phyloP scores from a whole-genome alignment of 257 asterid species.

The Misopates orontium region DNA sequence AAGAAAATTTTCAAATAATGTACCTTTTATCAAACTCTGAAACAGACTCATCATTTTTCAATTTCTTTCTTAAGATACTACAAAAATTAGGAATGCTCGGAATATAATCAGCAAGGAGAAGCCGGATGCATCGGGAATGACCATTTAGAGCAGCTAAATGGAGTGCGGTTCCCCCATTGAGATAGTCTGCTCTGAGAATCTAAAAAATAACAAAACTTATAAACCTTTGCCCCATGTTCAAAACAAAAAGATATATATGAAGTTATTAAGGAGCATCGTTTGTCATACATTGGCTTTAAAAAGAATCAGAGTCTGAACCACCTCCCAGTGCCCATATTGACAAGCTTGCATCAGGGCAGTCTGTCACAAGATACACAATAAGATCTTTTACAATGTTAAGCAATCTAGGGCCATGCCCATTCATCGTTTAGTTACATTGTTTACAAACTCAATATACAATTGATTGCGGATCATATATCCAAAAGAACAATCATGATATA shows the following conservation, averaged over 20 bases:
- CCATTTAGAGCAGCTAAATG: constrained; percentile 92
- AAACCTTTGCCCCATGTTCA: constrained; percentile 15
- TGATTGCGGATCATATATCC: constrained; percentile 1
- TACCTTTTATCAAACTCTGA: constrained; percentile 64
- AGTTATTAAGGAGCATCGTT: not conserved
- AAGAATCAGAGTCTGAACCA: constrained; percentile 82
- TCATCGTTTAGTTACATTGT: no score
- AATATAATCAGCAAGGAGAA: constrained; percentile 76
- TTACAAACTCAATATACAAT: not conserved
- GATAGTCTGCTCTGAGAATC: constrained; percentile 84
- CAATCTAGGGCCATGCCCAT: no score
- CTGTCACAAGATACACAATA: constrained; percentile 43
- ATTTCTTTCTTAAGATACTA: constrained; percentile 48
- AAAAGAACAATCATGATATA: not conserved
- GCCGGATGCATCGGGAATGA: constrained; percentile 75
- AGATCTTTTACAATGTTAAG: no score
- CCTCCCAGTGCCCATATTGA: constrained; percentile 95
- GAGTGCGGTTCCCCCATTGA: constrained; percentile 88
- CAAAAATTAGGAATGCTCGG: constrained; percentile 71
- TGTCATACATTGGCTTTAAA: constrained; percentile 73
- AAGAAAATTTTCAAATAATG: constrained; percentile 12
- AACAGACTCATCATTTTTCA: constrained; percentile 41
- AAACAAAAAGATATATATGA: not conserved
- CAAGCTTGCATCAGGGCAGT: constrained; percentile 97
- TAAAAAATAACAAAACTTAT: constrained; percentile 34